A percentile compares a stretch with the other conserved stretches of the same genome.
phyloP scores from a whole-genome alignment of 2,329 filamentous ascomycete genomes.

The Sarocladium strictum region DNA sequence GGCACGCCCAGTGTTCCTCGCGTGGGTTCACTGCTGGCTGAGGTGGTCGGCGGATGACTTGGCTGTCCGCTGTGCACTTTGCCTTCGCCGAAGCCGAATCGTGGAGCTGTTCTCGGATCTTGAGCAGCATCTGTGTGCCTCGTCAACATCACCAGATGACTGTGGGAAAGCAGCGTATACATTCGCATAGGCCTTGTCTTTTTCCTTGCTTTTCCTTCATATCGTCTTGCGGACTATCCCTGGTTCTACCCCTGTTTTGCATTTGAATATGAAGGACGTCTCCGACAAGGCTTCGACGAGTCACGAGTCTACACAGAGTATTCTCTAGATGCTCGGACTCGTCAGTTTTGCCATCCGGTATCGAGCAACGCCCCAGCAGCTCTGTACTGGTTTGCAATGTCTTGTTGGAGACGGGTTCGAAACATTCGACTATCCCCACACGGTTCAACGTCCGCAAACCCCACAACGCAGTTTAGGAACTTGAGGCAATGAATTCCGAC shows the following conservation, averaged over 20 bases:
- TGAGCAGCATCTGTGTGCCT: conserved; percentile 6
- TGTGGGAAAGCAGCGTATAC: neutral
- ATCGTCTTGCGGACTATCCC: neutral
- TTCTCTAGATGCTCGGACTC: neutral
- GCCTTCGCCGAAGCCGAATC: neutral
- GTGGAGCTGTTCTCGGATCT: neutral
- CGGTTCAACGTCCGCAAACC: neutral
- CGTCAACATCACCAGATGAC: neutral
- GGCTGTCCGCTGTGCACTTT: neutral
- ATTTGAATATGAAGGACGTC: neutral
- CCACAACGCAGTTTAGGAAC: neutral
- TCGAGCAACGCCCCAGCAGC: neutral
- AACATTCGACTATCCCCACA: neutral
- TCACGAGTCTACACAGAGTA: neutral
- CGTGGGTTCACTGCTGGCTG: conserved; percentile 15
- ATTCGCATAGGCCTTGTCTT: neutral
- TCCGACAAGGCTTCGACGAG: neutral
- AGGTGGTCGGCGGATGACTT: neutral
- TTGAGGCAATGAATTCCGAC: neutral
- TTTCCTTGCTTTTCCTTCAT: conserved; percentile 1
- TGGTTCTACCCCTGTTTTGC: neutral
- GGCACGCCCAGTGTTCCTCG: conserved; percentile 32
- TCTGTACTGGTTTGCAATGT: neutral
- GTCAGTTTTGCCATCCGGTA: neutral
- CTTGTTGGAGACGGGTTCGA: neutral